These are phyloP conservation scores for Breviolum minutum DNA, from an alignment of 73 alveolate genomes.

Conservation along the genomic window DNA sequence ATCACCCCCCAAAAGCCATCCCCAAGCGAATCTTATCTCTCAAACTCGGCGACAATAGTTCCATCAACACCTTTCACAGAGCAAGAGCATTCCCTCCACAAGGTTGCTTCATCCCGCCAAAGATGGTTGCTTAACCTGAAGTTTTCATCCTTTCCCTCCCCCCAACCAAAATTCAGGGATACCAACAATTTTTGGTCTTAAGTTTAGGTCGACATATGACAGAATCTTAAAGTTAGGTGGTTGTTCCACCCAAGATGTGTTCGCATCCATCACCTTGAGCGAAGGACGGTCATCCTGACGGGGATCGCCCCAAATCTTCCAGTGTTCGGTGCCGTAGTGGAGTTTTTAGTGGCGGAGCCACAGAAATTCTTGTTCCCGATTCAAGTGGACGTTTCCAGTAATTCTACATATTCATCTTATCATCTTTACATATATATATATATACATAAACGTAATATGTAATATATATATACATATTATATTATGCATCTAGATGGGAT, in stretches of 20 bases:
- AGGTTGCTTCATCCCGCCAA: no score
- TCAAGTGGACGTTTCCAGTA: background rate
- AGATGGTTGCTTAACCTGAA: no score
- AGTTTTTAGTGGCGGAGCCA: background rate
- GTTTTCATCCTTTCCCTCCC: no score
- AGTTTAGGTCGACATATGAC: no score
- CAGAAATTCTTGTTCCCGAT: background rate
- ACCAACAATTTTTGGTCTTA: no score
- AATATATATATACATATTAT: background rate
- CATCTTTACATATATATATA: background rate
- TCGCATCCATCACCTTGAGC: background rate
- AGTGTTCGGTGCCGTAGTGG: conserved; percentile 10
- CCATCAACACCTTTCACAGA: no score
- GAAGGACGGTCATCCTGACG: conserved; percentile 78
- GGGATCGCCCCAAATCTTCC: conserved; percentile 88
- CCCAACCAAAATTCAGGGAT: no score
- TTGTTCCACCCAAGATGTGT: background rate
- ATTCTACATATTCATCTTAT: background rate
- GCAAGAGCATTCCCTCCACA: no score
- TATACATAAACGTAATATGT: background rate
- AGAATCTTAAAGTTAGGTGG: background rate
- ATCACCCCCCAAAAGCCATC: no score
- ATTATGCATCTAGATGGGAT: no score
- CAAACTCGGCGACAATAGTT: no score
- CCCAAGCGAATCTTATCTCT: no score